Percentiles rank a stretch among this genome's conserved stretches.
These are phyloP conservation scores for Trichoderma sp. DNA, from an alignment of 2,329 filamentous ascomycete genomes.

Conservation along the genomic window DNA sequence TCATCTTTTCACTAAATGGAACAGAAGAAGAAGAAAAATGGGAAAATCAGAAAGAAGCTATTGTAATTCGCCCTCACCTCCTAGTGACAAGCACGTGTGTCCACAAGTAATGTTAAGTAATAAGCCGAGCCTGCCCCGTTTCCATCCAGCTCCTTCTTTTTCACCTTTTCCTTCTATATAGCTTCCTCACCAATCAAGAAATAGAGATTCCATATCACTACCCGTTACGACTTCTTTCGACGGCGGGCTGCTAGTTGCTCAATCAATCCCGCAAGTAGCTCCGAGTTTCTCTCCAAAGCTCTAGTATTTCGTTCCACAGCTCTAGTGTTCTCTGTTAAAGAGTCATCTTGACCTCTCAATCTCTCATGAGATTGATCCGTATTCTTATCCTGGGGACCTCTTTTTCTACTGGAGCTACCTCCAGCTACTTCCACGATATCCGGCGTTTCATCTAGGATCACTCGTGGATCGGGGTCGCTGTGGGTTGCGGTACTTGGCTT, in stretches of 20 bases:
- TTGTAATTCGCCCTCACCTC: too few relatives aligned
- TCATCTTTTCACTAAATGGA: background rate
- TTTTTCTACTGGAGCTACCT: background rate
- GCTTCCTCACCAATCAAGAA: too few relatives aligned
- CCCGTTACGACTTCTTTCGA: background rate
- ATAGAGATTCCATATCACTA: too few relatives aligned
- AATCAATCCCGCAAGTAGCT: background rate
- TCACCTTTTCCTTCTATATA: too few relatives aligned
- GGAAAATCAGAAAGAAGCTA: background rate
- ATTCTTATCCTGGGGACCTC: background rate
- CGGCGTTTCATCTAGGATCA: background rate
- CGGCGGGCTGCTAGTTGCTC: background rate
- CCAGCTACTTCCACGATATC: background rate
- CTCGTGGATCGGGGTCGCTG: background rate
- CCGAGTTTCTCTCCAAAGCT: background rate
- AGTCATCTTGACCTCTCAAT: background rate
- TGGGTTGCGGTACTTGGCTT: background rate
- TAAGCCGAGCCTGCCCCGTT: too few relatives aligned
- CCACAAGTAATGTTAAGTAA: too few relatives aligned
- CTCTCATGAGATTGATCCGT: background rate
- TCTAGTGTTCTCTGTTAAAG: background rate
- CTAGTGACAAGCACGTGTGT: too few relatives aligned
- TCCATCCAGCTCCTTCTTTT: too few relatives aligned
- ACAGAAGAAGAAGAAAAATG: too few relatives aligned
- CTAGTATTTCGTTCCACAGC: background rate